Conservation (phyloP, 129 eudicot genomes). For the Helianthus tuberosus region DNA sequence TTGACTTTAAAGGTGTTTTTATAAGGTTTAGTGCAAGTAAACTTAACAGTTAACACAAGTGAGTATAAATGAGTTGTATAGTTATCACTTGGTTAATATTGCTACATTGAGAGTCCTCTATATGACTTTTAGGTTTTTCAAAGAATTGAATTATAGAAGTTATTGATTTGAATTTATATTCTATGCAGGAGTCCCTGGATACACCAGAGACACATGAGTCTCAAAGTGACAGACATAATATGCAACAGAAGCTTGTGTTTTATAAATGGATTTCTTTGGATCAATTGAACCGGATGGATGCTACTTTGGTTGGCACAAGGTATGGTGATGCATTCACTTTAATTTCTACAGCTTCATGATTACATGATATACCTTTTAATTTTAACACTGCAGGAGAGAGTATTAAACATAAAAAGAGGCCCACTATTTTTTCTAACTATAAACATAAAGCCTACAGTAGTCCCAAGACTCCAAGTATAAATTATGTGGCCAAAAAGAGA, state of each 20-base stretch:
- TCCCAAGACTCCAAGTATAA: no score
- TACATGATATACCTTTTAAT: no score
- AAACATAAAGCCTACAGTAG: no score
- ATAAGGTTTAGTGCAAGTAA: background rate
- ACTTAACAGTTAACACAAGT: conserved; percentile 4
- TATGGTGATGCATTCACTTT: no score
- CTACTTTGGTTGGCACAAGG: no score
- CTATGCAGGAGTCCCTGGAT: conserved; percentile 65
- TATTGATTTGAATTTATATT: conserved; percentile 20
- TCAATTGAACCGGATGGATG: no score
- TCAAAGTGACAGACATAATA: conserved; percentile 75
- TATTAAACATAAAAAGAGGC: no score
- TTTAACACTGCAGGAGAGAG: no score
- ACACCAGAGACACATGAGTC: conserved; percentile 76
- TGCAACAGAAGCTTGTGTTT: conserved; percentile 62
- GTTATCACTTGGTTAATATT: background rate
- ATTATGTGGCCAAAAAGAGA: no score
- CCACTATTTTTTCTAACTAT: no score
- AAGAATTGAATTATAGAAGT: background rate
- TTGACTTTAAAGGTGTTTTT: conserved; percentile 10
- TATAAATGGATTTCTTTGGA: no score
- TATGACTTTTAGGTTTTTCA: background rate
- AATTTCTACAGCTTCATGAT: no score
- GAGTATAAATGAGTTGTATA: conserved; percentile 4
- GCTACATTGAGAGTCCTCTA: conserved; percentile 7